phyloP scores from a whole-genome alignment of 1,284 basidiomycete species.

The Trametes sp. region DNA sequence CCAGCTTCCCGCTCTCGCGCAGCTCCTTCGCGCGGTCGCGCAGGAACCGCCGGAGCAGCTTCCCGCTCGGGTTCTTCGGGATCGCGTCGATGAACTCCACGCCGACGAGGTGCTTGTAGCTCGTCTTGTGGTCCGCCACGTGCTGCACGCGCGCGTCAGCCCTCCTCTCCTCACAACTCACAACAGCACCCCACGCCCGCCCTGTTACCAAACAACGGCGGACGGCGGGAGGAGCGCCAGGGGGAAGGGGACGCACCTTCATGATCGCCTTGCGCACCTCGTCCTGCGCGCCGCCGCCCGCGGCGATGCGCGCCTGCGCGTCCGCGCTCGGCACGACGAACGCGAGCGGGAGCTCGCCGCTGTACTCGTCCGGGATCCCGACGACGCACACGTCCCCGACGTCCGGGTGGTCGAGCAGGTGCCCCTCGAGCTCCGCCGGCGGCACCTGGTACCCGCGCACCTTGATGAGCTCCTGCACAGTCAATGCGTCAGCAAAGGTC shows the following conservation, averaged over 20 bases:
- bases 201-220: too few species aligned
- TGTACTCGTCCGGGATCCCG: slow-evolving; percentile 75
- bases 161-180: neutral
- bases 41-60: slow-evolving; percentile 35
- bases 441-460: slow-evolving; percentile 45
- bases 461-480: slow-evolving; percentile 31
- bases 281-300: slow-evolving; percentile 11
- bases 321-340: slow-evolving; percentile 32
- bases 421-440: slow-evolving; percentile 39
- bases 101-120: slow-evolving; percentile 35
- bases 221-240: too few species aligned
- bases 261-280: slow-evolving; percentile 16
- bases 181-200: too few species aligned
- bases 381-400: slow-evolving; percentile 69
- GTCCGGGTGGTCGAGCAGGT: slow-evolving; percentile 56
- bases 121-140: slow-evolving; percentile 35
- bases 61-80: slow-evolving; percentile 39
- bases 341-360: slow-evolving; percentile 69
- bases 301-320: slow-evolving; percentile 26
- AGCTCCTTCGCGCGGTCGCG: slow-evolving; percentile 46
- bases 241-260: slow-evolving; percentile 15
- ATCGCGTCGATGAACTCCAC: slow-evolving; percentile 37
- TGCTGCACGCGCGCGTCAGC: slow-evolving; percentile 28
- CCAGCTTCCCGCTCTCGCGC: slow-evolving; percentile 22
- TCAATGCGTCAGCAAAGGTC: neutral